Evolutionary conservation across 2,329 filamentous ascomycete species (phyloP).

Genomic region (Aspergillus intermedius): DNA sequence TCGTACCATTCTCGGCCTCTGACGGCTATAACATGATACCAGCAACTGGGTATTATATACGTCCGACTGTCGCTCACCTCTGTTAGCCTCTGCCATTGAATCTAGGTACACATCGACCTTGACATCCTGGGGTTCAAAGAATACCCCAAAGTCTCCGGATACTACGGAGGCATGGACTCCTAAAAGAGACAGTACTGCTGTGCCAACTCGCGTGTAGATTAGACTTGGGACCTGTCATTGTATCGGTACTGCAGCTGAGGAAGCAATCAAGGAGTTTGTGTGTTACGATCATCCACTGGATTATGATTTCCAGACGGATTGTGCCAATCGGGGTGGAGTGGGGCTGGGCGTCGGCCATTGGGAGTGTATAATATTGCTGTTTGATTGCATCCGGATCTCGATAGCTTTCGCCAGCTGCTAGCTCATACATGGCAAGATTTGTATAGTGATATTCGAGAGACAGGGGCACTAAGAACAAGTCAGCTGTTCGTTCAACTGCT

Average conservation of each 20-base stretch:
- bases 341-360: slow-evolving; percentile 12
- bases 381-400: slow-evolving; percentile 30
- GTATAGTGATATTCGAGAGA: slow-evolving; percentile 26
- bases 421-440: slow-evolving; percentile 27
- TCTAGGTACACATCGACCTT: slow-evolving; percentile 28
- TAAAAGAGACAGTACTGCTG: slow-evolving; percentile 27
- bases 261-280: slow-evolving; percentile 28
- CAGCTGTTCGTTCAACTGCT: too few species aligned
- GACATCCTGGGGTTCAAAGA: slow-evolving; percentile 23
- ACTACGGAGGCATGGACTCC: slow-evolving; percentile 31
- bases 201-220: slow-evolving; percentile 26
- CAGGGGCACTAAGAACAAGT: slow-evolving; percentile 17
- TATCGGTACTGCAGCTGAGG: slow-evolving; percentile 26
- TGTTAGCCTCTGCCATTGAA: slow-evolving; percentile 22
- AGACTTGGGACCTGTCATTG: slow-evolving; percentile 28
- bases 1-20: slow-evolving; percentile 30
- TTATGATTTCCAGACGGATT: slow-evolving; percentile 29
- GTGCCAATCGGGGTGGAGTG: slow-evolving; percentile 20
- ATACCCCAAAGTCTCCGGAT: slow-evolving; percentile 24
- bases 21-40: slow-evolving; percentile 26
- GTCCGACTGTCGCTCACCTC: slow-evolving; percentile 28
- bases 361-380: slow-evolving; percentile 27
- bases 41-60: slow-evolving; percentile 28
- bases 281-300: slow-evolving; percentile 33
- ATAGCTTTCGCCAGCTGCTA: slow-evolving; percentile 30